These are phyloP conservation scores for Coprinopsis cinerea DNA, from an alignment of 768 basidiomycete species.

Conservation along the genomic window DNA sequence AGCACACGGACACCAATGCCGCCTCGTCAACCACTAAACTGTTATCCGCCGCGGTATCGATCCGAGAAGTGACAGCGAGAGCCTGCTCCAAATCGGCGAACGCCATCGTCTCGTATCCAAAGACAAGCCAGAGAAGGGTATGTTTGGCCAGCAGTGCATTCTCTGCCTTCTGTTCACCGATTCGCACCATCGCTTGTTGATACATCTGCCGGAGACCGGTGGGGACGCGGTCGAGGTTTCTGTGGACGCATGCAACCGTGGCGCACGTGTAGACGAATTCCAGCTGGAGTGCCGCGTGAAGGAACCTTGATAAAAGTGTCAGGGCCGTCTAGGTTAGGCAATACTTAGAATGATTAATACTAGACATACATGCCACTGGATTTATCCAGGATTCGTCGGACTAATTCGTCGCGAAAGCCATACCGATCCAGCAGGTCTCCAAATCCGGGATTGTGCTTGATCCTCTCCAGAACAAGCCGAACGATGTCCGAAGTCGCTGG, in stretches of 20 bases:
- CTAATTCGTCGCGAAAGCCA: neutral
- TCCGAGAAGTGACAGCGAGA: neutral
- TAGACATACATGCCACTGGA: slow-evolving; percentile 2
- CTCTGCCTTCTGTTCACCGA: neutral
- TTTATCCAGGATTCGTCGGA: neutral
- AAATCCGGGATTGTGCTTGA: neutral
- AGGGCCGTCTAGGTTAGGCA: too few species aligned
- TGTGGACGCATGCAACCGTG: neutral
- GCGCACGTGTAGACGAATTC: neutral
- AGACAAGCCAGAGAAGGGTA: neutral
- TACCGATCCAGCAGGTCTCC: neutral
- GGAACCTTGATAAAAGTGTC: slow-evolving; percentile 3
- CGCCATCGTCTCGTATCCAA: neutral
- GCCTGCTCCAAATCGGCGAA: neutral
- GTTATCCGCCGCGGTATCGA: too few species aligned
- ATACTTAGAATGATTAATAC: neutral
- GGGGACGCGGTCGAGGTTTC: neutral
- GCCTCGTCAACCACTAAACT: neutral
- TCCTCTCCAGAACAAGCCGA: neutral
- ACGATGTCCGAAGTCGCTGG: neutral
- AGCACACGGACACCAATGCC: neutral
- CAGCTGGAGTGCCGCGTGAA: slow-evolving; percentile 1
- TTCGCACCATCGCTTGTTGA: neutral
- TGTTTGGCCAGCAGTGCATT: neutral
- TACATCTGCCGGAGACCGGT: neutral